Percentiles rank a stretch among this genome's conserved stretches.
phyloP scores from a whole-genome alignment of 2,329 filamentous ascomycete genomes.

The Magnaporthiopsis rhizophila region DNA sequence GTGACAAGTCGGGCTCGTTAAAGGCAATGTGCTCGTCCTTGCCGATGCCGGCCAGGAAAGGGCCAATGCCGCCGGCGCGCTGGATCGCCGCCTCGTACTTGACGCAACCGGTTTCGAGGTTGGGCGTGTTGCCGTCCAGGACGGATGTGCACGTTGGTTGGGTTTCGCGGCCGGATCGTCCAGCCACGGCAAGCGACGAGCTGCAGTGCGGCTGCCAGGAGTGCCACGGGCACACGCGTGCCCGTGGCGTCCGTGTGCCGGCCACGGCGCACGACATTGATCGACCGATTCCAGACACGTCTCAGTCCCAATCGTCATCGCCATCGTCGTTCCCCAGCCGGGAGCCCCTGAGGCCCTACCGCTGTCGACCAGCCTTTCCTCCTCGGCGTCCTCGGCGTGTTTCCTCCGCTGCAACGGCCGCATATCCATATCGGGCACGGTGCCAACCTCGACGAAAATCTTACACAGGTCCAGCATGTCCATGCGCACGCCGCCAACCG shows the following conservation, averaged over 20 bases:
- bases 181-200: no score
- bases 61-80: conserved; percentile 61
- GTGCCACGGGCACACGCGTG: no score
- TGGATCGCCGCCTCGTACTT: conserved; percentile 65
- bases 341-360: conserved; percentile 22
- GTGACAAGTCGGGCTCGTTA: conserved; percentile 69
- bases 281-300: background rate
- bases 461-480: conserved; percentile 70
- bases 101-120: conserved; percentile 63
- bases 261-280: background rate
- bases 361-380: conserved; percentile 45
- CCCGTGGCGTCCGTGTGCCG: no score
- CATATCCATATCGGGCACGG: conserved; percentile 69
- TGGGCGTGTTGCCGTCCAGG: conserved; percentile 61
- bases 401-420: conserved; percentile 59
- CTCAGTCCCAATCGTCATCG: conserved; percentile 24
- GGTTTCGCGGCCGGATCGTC: conserved; percentile 26
- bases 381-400: conserved; percentile 51
- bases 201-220: no score
- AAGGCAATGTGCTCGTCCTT: conserved; percentile 75
- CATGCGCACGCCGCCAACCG: conserved; percentile 65
- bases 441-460: conserved; percentile 73
- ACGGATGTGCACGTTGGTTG: conserved; percentile 58
- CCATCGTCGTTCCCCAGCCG: conserved; percentile 16
- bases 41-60: conserved; percentile 70